phyloP scores from a whole-genome alignment of 352 stramenopile genomes.

The Globisporangium viniferum region DNA sequence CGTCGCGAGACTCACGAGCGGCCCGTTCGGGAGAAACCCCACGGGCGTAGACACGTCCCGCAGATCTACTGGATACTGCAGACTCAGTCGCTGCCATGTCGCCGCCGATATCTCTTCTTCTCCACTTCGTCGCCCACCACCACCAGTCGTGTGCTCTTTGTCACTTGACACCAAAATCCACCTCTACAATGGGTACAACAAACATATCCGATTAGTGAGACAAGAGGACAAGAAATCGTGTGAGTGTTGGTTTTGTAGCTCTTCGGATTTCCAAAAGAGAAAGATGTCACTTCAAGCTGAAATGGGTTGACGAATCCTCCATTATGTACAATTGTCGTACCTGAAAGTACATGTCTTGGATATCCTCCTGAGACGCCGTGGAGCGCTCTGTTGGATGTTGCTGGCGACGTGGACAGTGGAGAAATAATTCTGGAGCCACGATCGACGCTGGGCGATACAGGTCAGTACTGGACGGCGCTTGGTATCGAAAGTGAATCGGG shows the following conservation, averaged over 20 bases:
- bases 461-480: constrained; percentile 40
- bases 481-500: constrained; percentile 63
- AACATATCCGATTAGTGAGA: constrained; percentile 5
- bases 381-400: background rate
- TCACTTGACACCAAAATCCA: background rate
- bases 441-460: constrained; percentile 36
- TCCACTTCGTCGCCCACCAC: background rate
- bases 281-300: background rate
- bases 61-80: constrained; percentile 22
- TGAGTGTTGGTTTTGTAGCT: background rate
- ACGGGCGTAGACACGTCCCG: constrained; percentile 32
- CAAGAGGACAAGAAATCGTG: background rate
- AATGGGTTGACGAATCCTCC: background rate
- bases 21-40: constrained; percentile 35
- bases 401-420: constrained; percentile 23
- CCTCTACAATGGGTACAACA: constrained; percentile 6
- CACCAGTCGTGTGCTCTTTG: background rate
- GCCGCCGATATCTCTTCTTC: background rate
- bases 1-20: constrained; percentile 46
- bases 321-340: background rate
- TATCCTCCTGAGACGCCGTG: background rate
- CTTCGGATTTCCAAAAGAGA: background rate
- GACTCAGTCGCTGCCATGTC: constrained; percentile 27
- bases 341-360: constrained; percentile 1
- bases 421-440: constrained; percentile 43